phyloP scores from a whole-genome alignment of 805 yeast species.

The Zygoascus ofunaensis region DNA sequence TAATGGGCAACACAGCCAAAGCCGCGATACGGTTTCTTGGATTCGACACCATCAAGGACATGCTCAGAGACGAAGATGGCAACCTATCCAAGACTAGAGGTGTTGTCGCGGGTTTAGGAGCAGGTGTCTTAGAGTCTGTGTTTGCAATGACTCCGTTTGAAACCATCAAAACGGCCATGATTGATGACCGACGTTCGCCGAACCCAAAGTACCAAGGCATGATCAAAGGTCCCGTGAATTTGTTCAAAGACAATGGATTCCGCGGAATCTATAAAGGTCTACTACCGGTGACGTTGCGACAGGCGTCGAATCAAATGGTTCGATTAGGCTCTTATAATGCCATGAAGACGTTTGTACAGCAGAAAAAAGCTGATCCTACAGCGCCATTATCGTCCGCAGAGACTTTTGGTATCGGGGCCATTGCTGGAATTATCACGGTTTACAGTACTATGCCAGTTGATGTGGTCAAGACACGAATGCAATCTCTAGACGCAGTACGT shows the following conservation, averaged over 20 bases:
- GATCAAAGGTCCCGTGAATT: constrained; percentile 50
- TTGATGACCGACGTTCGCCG: constrained; percentile 77
- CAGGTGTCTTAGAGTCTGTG: constrained; percentile 85
- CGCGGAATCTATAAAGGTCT: constrained; percentile 82
- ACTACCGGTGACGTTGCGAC: constrained; percentile 88
- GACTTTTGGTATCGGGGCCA: constrained; percentile 83
- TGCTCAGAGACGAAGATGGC: constrained; percentile 75
- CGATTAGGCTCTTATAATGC: constrained; percentile 88
- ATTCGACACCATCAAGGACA: constrained; percentile 73
- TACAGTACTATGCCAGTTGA: constrained; percentile 93
- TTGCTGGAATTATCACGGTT: constrained; percentile 83
- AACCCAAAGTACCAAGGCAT: constrained; percentile 66
- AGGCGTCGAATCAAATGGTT: constrained; percentile 92
- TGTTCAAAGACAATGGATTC: constrained; percentile 70
- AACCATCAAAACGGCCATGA: constrained; percentile 90
- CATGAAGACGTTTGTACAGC: constrained; percentile 70
- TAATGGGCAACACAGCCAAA: constrained; percentile 90
- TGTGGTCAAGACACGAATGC: constrained; percentile 96
- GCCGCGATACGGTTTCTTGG: constrained; percentile 95
- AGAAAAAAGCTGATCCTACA: constrained; percentile 55
- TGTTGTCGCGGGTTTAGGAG: constrained; percentile 94
- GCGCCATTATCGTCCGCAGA: constrained; percentile 68
- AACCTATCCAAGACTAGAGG: constrained; percentile 85
- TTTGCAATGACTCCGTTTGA: constrained; percentile 96
- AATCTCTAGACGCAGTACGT: constrained; percentile 68